Percentiles rank a stretch among this genome's conserved stretches.
Conservation (phyloP, 352 stramenopile genomes). For the Hyaloperonospora arabidopsidis region DNA sequence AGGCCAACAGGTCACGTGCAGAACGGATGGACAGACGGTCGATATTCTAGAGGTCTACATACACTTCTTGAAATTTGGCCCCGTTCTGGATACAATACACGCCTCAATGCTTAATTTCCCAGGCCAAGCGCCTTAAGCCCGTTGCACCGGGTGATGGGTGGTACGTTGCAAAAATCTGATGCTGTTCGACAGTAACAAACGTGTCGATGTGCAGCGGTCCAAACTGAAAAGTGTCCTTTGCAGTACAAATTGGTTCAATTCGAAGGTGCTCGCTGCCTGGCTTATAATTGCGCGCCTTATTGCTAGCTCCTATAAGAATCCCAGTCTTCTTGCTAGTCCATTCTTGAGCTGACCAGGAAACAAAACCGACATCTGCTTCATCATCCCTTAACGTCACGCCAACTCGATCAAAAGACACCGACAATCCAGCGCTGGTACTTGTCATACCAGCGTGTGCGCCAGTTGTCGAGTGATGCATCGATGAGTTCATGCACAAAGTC, state of each 20-base stretch:
- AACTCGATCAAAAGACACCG: constrained; percentile 68
- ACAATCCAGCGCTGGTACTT: constrained; percentile 91
- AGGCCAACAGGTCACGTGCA: too few species aligned
- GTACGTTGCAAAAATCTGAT: too few species aligned
- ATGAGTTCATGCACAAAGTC: constrained; percentile 95
- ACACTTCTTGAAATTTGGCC: too few species aligned
- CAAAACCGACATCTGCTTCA: not conserved
- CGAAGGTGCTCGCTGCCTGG: constrained; percentile 17
- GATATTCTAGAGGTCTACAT: too few species aligned
- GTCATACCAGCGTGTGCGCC: constrained; percentile 95
- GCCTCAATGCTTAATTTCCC: too few species aligned
- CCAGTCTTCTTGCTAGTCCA: constrained; percentile 11
- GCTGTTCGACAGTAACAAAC: too few species aligned
- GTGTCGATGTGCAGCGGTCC: too few species aligned
- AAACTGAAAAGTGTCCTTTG: too few species aligned
- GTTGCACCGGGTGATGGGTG: too few species aligned
- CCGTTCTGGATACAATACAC: too few species aligned
- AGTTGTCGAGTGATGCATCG: constrained; percentile 94
- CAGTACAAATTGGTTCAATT: constrained; percentile 29
- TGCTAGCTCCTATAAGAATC: constrained; percentile 21
- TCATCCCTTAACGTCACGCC: not conserved
- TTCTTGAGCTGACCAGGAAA: constrained; percentile 1
- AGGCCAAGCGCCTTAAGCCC: too few species aligned
- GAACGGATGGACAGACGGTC: too few species aligned
- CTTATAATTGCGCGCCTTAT: constrained; percentile 20